Conservation (phyloP, 1,284 basidiomycete species). For the Apiotrichum laibachii region DNA sequence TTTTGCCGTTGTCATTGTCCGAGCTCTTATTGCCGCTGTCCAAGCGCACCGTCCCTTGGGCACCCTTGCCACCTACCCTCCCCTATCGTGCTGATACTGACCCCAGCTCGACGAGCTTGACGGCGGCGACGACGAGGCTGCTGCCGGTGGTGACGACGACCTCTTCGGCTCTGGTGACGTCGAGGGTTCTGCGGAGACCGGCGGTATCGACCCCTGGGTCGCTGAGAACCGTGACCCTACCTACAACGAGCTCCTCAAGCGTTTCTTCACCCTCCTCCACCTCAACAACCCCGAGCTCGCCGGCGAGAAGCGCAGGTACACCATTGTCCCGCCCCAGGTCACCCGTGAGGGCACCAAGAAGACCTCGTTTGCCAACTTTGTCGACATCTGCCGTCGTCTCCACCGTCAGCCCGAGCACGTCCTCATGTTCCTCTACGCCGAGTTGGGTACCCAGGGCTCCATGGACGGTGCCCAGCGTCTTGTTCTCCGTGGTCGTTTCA, state of each 20-base stretch:
- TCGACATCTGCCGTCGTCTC: slow-evolving; percentile 98
- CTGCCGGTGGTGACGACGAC: slow-evolving; percentile 81
- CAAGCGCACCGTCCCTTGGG: no score
- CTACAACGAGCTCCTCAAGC: slow-evolving; percentile 85
- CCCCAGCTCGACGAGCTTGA: slow-evolving; percentile 48
- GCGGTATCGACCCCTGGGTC: slow-evolving; percentile 67
- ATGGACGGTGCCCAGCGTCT: slow-evolving; percentile 90
- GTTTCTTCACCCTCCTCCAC: slow-evolving; percentile 89
- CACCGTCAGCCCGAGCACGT: slow-evolving; percentile 99
- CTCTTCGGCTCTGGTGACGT: slow-evolving; percentile 68
- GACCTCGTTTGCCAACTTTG: slow-evolving; percentile 90
- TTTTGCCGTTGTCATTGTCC: no score
- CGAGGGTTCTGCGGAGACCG: slow-evolving; percentile 42
- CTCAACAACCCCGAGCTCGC: slow-evolving; percentile 92
- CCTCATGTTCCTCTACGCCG: slow-evolving; percentile 94
- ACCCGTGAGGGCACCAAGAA: slow-evolving; percentile 94
- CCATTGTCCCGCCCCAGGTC: slow-evolving; percentile 94
- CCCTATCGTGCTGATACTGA: not conserved
- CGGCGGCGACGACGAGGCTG: slow-evolving; percentile 59
- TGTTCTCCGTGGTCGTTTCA: slow-evolving; percentile 96
- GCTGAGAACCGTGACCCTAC: slow-evolving; percentile 90
- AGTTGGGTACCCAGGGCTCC: slow-evolving; percentile 96
- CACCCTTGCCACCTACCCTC: not conserved
- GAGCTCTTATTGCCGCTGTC: no score
- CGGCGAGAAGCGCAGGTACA: slow-evolving; percentile 86